Base-by-base conservation (phyloP, 768 basidiomycete species). In the Mycena olivaceomarginata region DNA sequence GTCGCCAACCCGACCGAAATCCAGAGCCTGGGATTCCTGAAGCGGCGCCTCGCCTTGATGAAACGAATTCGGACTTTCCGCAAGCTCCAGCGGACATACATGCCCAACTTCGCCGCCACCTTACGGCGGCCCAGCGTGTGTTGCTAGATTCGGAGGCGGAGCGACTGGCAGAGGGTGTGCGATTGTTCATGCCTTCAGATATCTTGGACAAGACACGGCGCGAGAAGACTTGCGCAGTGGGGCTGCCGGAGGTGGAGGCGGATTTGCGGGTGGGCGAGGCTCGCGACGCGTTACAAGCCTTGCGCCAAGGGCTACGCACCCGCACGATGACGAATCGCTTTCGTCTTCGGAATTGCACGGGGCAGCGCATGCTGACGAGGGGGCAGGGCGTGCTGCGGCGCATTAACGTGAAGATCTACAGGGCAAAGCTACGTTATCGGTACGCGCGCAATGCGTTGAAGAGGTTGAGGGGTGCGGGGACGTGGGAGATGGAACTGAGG, bases 61-160 rank as follows among this genome's bases (percentile, higher is more conserved):
- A 67, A 67, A 39, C 25, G 37, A 0, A 67, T 67, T 13, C 51
- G 67, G 1, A 20, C 67, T 2, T 67, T 67, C 39, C 39, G 51
- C 8, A 53, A 56, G 51, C 18, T 56, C 8, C 67, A 67, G 51
- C 67, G 39, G 40, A 67, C 39, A 67, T 67, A 67, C 39, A 67
- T 67, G 67, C 67, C 3, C 10, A 56, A 11, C 37, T 67, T 18
- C 67, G 39, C 25, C 18, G 51, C 7, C 56, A 20, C 13, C 67
- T 67, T 18, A 56, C 51, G 4, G 18, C 20, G 20, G 12, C 67
- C 7, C 67, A 67, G 20, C 37, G n/a, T 4, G 51, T 37, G 18
- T 20, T 40, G 37, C 40, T 25, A 51, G 67, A 67, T 16, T 39
- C 37, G 4, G 67, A 67, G 51, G 20, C 25, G 25, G 25, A 25